Conservation (phyloP, 768 basidiomycete genomes). For the Hydnomerulius pinastri region DNA sequence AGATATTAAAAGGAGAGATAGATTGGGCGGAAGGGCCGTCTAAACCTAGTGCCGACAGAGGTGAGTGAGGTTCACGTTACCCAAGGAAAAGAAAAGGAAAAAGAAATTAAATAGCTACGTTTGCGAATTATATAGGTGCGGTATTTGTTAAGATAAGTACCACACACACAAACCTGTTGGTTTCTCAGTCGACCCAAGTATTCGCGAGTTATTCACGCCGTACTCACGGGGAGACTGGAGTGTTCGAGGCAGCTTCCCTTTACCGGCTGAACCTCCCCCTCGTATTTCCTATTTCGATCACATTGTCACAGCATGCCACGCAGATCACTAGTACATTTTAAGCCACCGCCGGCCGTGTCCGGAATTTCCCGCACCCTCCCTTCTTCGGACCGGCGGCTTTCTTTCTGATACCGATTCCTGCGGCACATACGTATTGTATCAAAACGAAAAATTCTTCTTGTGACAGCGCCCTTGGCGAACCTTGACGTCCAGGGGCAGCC, state of each 20-base stretch:
- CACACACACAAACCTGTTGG: no score
- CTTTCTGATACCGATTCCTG: constrained; percentile 28
- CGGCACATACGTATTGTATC: constrained; percentile 1
- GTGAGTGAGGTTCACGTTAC: constrained; percentile 22
- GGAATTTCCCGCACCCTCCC: constrained; percentile 20
- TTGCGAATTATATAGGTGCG: neutral
- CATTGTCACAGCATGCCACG: constrained; percentile 20
- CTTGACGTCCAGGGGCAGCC: no score
- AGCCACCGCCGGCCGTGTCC: constrained; percentile 26
- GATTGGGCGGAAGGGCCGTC: constrained; percentile 24
- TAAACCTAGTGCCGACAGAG: constrained; percentile 25
- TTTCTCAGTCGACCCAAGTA: no score
- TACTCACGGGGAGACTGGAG: no score
- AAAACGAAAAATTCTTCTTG: constrained; percentile 10
- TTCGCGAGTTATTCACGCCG: no score
- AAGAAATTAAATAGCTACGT: constrained; percentile 19
- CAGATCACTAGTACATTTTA: constrained; percentile 23
- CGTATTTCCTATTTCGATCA: constrained; percentile 16
- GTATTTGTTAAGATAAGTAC: no score
- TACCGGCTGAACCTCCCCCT: no score
- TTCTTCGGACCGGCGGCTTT: constrained; percentile 38
- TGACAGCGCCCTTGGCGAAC: constrained; percentile 3
- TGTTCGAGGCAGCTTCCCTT: no score
- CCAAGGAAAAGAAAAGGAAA: constrained; percentile 14
- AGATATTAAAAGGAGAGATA: constrained; percentile 27